Evolutionary conservation across 805 yeast species (phyloP).

Genomic region (Ascoidea tarda): DNA sequence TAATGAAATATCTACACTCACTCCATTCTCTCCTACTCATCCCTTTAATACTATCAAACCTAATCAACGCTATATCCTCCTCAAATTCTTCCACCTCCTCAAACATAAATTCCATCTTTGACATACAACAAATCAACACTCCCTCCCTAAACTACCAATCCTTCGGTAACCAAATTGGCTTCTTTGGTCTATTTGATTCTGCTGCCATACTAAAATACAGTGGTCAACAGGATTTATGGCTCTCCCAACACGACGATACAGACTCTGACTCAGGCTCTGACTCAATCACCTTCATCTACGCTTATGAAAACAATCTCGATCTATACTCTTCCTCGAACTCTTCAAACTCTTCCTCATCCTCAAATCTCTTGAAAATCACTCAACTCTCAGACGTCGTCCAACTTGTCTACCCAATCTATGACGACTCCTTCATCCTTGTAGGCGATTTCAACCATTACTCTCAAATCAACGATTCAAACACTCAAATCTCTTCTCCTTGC

Average conservation of each 20-base stretch:
- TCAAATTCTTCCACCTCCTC: neutral
- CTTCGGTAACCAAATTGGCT: slow-evolving; percentile 18
- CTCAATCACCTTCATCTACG: neutral
- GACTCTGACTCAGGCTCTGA: slow-evolving; percentile 1
- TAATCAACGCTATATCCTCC: neutral
- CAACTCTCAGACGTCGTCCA: slow-evolving; percentile 5
- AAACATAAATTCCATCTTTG: neutral
- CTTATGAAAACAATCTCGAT: slow-evolving; percentile 2
- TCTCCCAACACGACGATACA: neutral
- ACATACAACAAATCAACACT: slow-evolving; percentile 10
- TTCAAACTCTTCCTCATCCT: neutral
- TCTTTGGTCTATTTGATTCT: slow-evolving; percentile 9
- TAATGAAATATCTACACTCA: neutral
- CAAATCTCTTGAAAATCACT: slow-evolving; percentile 4
- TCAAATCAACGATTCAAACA: neutral
- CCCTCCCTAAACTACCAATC: slow-evolving; percentile 28
- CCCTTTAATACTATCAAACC: neutral
- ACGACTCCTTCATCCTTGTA: slow-evolving; percentile 4
- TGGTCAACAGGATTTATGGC: slow-evolving; percentile 5
- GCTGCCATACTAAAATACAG: slow-evolving; percentile 6
- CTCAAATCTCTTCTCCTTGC: slow-evolving; percentile 2
- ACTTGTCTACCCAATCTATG: slow-evolving; percentile 1
- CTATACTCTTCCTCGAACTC: too few species aligned
- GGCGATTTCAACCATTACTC: slow-evolving; percentile 3
- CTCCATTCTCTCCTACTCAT: neutral